Conservation (phyloP, 305 asterid species). For the Solanum chacoense region DNA sequence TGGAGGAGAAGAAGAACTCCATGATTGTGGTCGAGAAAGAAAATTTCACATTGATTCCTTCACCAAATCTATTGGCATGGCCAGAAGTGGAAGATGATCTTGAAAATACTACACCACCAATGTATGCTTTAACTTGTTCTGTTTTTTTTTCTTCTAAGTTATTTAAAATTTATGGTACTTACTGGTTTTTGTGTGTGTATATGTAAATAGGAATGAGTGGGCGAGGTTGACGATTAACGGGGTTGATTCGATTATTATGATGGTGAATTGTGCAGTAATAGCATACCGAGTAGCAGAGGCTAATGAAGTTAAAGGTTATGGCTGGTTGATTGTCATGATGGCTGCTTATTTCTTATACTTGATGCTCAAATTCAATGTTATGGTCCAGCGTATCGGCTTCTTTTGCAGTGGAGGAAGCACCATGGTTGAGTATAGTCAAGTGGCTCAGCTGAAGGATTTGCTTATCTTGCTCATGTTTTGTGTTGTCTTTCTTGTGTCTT, state of each 20-base stretch:
- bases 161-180: too few relatives aligned
- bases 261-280: conserved; percentile 5
- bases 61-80: conserved; percentile 3
- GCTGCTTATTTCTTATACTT: conserved; percentile 14
- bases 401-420: not conserved
- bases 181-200: not conserved
- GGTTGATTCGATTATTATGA: conserved; percentile 9
- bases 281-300: not conserved
- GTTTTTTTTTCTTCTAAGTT: not conserved
- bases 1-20: not conserved
- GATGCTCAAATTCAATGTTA: conserved; percentile 2
- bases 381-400: not conserved
- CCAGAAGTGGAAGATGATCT: not conserved
- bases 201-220: conserved; percentile 1
- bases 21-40: not conserved
- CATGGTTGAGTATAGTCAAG: not conserved
- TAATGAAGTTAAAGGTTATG: not conserved
- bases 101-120: not conserved
- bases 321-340: conserved; percentile 14
- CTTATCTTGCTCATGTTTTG: conserved; percentile 5
- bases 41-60: not conserved
- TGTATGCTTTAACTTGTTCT: not conserved
- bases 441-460: conserved; percentile 2
- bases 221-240: conserved; percentile 7
- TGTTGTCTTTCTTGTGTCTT: not conserved